A percentile compares a stretch with the other conserved stretches of the same genome.
Evolutionary conservation across 1,284 basidiomycete genomes (phyloP).

Genomic region (Irpex lacteus): DNA sequence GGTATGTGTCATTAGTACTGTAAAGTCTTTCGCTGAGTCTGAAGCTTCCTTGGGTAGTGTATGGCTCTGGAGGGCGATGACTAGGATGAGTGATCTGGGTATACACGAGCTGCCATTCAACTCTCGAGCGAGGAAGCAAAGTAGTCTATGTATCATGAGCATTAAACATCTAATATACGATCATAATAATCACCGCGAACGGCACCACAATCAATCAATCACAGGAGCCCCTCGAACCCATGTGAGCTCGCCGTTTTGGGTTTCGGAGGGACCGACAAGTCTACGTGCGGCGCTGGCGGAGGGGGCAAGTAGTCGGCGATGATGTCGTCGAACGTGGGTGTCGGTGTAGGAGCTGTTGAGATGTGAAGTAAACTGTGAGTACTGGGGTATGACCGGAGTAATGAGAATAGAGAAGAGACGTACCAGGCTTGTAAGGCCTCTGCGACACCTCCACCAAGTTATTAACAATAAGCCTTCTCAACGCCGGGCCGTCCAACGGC

Average conservation of each 20-base stretch:
- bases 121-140: too few species aligned
- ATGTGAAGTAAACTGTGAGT: not conserved
- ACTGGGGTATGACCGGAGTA: too few species aligned
- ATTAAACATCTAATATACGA: not conserved
- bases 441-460: constrained; percentile 64
- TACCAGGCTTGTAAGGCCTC: constrained; percentile 50
- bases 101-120: too few species aligned
- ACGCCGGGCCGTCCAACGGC: constrained; percentile 65
- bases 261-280: constrained; percentile 20
- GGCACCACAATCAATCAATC: not conserved
- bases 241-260: constrained; percentile 20
- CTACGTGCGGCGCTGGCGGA: constrained; percentile 16
- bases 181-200: not conserved
- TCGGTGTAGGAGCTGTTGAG: constrained; percentile 33
- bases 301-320: constrained; percentile 65
- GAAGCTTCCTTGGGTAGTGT: constrained; percentile 35
- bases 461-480: constrained; percentile 71
- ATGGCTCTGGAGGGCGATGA: constrained; percentile 42
- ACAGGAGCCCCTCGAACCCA: constrained; percentile 46
- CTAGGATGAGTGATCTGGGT: too few species aligned
- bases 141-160: not conserved
- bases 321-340: constrained; percentile 64
- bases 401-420: constrained; percentile 24
- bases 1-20: constrained; percentile 47
- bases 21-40: not conserved